Base-by-base conservation (phyloP, 805 yeast genomes). In the Candida oleophila region DNA sequence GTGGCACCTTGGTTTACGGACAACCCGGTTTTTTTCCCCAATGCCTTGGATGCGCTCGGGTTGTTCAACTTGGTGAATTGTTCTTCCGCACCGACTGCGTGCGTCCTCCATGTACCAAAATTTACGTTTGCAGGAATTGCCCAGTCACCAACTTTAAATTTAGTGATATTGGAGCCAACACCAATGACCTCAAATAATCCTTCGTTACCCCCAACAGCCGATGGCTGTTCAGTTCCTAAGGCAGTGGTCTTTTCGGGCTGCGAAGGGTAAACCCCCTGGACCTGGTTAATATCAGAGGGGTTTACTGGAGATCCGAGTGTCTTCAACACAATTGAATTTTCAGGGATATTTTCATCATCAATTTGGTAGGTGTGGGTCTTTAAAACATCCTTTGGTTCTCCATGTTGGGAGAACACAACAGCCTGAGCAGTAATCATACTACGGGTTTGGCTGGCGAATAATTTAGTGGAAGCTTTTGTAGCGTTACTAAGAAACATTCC, bases 41-140 rank as follows among this genome's bases (percentile, higher is more conserved):
- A 47, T 7, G 57, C 61, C 14, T 76, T 63, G 14, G 85, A 62
- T 43, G 80, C 81, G 35, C 62, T 65, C 2, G 76, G 76, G 45
- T 74, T 74, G 19, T 84, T 81, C 42, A 91, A 66, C 55, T 77
- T 77, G 56, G 81, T 76, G 60, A 89, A 71, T 25, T 81, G 74
- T 1, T 68, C 62, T 12, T 76, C 77, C 1, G 61, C 63, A 5
- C 83, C 78, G 41, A 85, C 61, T 8, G 87, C 83, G 54, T 85
- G 88, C 3, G 92, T 81, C 50, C 96, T 77, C 99, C 99, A 94
- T 2, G 99, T 92, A 25, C 99, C 99, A 49, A 83, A 84, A 55
- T 87, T 85, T 11, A 89, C 85, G 36, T 70, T 70, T 9, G 80
- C 59, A 9, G 98, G 97, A 38, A 92, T 78, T 34, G 84, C 89